Conservation (phyloP, 768 basidiomycete species). For the Agrocybe pediades region DNA sequence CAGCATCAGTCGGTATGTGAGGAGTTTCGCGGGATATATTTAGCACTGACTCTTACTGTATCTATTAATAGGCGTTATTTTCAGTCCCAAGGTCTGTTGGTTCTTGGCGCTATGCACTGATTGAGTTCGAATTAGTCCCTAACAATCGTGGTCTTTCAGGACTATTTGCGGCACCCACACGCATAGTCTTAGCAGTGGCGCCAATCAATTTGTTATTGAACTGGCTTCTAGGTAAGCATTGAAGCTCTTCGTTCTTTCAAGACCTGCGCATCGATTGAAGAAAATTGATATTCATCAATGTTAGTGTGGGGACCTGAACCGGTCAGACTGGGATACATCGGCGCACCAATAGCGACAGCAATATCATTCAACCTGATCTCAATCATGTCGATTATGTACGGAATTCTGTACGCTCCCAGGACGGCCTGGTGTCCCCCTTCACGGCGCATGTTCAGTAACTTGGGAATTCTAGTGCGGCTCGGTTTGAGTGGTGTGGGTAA, state of each 20-base stretch:
- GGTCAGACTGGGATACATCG: slow-evolving; percentile 84
- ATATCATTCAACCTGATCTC: slow-evolving; percentile 88
- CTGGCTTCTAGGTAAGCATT: slow-evolving; percentile 70
- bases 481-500: slow-evolving; percentile 80
- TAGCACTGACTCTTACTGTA: not conserved
- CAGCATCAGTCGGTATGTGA: slow-evolving; percentile 39
- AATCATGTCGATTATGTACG: slow-evolving; percentile 61
- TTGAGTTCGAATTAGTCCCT: not conserved
- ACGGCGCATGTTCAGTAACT: slow-evolving; percentile 60
- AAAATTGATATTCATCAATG: too few species aligned
- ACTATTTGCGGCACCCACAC: slow-evolving; percentile 82
- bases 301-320: slow-evolving; percentile 81
- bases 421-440: slow-evolving; percentile 85
- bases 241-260: not conserved
- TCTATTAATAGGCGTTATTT: slow-evolving; percentile 58
- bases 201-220: slow-evolving; percentile 85
- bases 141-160: slow-evolving; percentile 38
- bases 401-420: slow-evolving; percentile 57
- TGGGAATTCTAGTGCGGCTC: slow-evolving; percentile 73
- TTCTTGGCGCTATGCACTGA: not conserved
- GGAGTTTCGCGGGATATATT: not conserved
- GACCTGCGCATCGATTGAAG: not conserved
- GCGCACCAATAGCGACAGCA: slow-evolving; percentile 89
- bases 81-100: slow-evolving; percentile 84
- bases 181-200: slow-evolving; percentile 78